Evolutionary conservation across 1,284 basidiomycete species (phyloP).

Genomic region (Austroboletus novae-zelandiae): DNA sequence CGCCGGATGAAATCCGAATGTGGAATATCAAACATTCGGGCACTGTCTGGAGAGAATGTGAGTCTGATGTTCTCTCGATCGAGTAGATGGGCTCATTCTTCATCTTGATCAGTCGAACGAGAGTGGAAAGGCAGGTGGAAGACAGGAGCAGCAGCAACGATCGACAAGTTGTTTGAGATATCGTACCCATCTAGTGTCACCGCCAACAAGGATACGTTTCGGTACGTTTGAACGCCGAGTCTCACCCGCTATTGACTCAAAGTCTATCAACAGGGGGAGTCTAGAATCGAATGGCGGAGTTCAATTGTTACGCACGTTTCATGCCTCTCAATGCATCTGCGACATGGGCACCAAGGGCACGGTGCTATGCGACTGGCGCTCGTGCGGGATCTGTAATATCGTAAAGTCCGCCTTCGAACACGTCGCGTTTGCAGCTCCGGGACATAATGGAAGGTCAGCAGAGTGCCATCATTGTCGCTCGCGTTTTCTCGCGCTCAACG

Average conservation of each 20-base stretch:
- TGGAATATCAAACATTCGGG: slow-evolving; percentile 32
- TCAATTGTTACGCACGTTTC: slow-evolving; percentile 53
- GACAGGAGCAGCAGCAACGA: slow-evolving; percentile 34
- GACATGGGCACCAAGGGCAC: slow-evolving; percentile 54
- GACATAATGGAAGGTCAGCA: slow-evolving; percentile 51
- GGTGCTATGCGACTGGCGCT: slow-evolving; percentile 50
- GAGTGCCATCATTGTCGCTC: not conserved
- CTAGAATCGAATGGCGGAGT: slow-evolving; percentile 30
- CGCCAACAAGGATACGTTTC: slow-evolving; percentile 44
- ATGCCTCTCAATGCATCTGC: slow-evolving; percentile 62
- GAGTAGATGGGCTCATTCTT: slow-evolving; percentile 7
- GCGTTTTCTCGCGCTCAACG: slow-evolving; percentile 2
- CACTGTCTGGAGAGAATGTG: slow-evolving; percentile 36
- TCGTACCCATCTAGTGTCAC: slow-evolving; percentile 26
- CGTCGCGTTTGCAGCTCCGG: slow-evolving; percentile 51
- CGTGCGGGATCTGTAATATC: slow-evolving; percentile 60
- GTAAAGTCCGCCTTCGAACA: slow-evolving; percentile 52
- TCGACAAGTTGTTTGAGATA: slow-evolving; percentile 56
- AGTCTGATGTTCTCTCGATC: slow-evolving; percentile 21
- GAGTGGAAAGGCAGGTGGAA: slow-evolving; percentile 51
- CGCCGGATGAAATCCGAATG: slow-evolving; percentile 25
- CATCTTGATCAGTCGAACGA: slow-evolving; percentile 31
- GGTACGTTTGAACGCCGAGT: slow-evolving; percentile 37
- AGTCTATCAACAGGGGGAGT: slow-evolving; percentile 22
- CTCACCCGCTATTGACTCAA: slow-evolving; percentile 6